Conservation (phyloP, 257 asterid species). For the Fraxinus americana region DNA sequence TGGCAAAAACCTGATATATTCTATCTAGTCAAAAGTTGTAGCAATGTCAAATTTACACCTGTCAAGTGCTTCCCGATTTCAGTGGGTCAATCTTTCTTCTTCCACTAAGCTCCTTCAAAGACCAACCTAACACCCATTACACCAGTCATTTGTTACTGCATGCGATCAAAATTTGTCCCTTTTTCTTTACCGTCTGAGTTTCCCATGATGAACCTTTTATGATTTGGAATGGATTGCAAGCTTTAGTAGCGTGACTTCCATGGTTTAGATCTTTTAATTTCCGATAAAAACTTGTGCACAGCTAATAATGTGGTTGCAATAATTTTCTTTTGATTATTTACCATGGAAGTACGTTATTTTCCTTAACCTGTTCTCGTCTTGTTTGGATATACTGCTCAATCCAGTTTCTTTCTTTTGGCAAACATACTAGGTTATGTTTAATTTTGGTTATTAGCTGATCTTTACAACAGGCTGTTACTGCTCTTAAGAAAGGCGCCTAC, state of each 20-base stretch:
- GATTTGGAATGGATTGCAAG: not conserved
- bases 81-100: not conserved
- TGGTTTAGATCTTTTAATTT: not conserved
- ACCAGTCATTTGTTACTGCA: not conserved
- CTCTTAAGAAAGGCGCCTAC: constrained; percentile 70
- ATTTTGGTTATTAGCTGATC: constrained; percentile 23
- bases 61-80: not conserved
- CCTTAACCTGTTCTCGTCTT: not conserved
- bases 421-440: constrained; percentile 21
- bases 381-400: constrained; percentile 12
- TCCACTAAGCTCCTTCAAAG: constrained; percentile 12
- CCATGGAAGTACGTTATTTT: not conserved
- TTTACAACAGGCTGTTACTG: constrained; percentile 58
- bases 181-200: not conserved
- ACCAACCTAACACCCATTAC: not conserved
- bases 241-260: constrained; percentile 6
- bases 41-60: not conserved
- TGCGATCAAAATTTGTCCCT: not conserved
- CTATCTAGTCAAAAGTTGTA: not conserved
- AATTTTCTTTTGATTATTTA: not conserved
- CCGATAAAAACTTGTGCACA: not conserved
- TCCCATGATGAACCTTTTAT: not conserved
- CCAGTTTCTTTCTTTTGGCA: constrained; percentile 11
- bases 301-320: not conserved
- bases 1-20: not conserved